Conservation (phyloP, 164 flowering plant species). For the Pachysandra terminalis region DNA sequence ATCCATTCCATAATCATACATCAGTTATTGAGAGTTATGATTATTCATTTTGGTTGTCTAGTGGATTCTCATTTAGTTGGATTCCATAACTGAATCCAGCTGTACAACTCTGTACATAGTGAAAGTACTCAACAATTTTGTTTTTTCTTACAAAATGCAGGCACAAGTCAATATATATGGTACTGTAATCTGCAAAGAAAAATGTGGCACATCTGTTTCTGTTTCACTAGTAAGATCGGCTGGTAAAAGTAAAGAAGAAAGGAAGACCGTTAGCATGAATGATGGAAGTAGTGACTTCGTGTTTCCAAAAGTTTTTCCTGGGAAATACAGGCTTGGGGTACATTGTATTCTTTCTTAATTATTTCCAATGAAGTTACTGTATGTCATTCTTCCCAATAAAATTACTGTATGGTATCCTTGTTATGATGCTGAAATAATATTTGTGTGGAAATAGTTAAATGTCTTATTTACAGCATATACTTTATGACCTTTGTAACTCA, state of each 20-base stretch:
- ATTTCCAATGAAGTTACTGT: background rate
- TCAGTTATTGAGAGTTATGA: background rate
- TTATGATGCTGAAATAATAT: no score
- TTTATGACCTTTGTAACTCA: no score
- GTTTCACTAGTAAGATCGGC: slow-evolving; percentile 51
- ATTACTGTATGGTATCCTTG: no score
- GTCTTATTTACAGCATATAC: no score
- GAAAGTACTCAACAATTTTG: background rate
- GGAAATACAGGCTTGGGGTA: slow-evolving; percentile 91
- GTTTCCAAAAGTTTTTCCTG: slow-evolving; percentile 76
- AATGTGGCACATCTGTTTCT: slow-evolving; percentile 62
- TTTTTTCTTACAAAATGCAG: slow-evolving; percentile 35
- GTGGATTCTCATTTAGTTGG: background rate
- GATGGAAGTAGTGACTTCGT: slow-evolving; percentile 53
- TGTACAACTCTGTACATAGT: background rate
- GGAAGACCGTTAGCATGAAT: slow-evolving; percentile 47
- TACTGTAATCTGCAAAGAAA: slow-evolving; percentile 77
- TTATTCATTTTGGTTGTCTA: background rate
- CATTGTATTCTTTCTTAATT: background rate
- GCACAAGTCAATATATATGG: slow-evolving; percentile 80
- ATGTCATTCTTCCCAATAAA: no score
- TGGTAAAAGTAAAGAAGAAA: slow-evolving; percentile 38
- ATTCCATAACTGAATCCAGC: no score
- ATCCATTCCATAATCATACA: background rate
- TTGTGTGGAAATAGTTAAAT: no score